Percentiles rank a stretch among this genome's conserved stretches.
phyloP scores from a whole-genome alignment of 441 rosid genomes.

The Erodium trifolium region DNA sequence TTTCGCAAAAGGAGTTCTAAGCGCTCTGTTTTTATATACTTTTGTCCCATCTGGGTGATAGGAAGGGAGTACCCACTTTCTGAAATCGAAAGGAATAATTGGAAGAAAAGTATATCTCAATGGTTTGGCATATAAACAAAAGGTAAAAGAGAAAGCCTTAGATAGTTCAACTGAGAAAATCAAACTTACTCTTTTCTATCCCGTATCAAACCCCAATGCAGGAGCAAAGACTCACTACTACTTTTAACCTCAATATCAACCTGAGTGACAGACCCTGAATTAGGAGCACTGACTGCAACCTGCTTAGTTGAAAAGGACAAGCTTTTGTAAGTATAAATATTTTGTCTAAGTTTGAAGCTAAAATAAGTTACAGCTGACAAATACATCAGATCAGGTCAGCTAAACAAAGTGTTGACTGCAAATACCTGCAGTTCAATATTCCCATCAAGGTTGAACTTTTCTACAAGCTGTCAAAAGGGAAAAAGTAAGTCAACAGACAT shows the following conservation, averaged over 20 bases:
- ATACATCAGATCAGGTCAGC: conserved; percentile 13
- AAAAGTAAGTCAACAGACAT: conserved; percentile 23
- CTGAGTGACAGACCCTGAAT: conserved; percentile 31
- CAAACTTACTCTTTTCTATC: conserved; percentile 63
- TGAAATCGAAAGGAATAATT: conserved; percentile 24
- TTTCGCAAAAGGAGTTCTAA: conserved; percentile 75
- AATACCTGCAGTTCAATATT: conserved; percentile 73
- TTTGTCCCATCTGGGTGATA: conserved; percentile 63
- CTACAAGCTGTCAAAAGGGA: conserved; percentile 44
- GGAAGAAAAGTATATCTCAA: conserved; percentile 7
- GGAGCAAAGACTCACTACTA: conserved; percentile 56
- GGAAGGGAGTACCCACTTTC: conserved; percentile 88
- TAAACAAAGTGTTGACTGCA: not conserved
- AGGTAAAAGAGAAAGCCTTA: not conserved
- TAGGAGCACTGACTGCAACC: conserved; percentile 56
- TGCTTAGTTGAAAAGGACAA: conserved; percentile 29
- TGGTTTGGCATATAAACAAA: not conserved
- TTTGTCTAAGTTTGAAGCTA: not conserved
- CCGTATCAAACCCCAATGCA: conserved; percentile 84
- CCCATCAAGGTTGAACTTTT: conserved; percentile 70
- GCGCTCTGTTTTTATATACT: conserved; percentile 81
- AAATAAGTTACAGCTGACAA: conserved; percentile 7
- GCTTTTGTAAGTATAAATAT: conserved; percentile 18
- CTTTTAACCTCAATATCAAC: conserved; percentile 51
- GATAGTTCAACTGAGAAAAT: conserved; percentile 5